Conservation (phyloP, 768 basidiomycete species). For the Tricholomella constricta region DNA sequence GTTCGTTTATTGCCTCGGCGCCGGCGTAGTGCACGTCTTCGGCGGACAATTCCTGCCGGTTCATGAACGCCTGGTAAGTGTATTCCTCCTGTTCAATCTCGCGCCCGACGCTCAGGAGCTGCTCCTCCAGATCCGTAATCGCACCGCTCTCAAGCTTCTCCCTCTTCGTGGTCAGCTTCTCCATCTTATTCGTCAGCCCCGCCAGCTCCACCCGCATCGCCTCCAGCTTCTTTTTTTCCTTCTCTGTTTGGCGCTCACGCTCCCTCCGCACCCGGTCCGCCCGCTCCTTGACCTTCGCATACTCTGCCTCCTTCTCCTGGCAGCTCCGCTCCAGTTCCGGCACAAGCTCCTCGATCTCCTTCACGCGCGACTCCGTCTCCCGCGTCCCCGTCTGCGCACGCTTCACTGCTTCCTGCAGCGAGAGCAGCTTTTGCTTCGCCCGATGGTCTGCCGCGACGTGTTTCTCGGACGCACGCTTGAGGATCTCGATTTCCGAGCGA, state of each 20-base stretch:
- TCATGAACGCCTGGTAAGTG: conserved; percentile 11
- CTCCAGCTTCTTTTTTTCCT: conserved; percentile 55
- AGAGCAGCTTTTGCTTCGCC: conserved; percentile 83
- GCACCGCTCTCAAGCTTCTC: conserved; percentile 63
- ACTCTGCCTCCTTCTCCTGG: conserved; percentile 43
- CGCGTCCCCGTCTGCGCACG: conserved; percentile 63
- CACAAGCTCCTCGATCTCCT: conserved; percentile 47
- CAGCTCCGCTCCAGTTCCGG: conserved; percentile 41
- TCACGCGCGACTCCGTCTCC: conserved; percentile 47
- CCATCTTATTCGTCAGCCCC: conserved; percentile 59
- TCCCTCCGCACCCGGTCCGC: conserved; percentile 48
- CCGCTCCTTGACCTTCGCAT: conserved; percentile 45
- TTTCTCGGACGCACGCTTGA: conserved; percentile 85
- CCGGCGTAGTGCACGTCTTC: conserved; percentile 16
- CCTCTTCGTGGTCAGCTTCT: conserved; percentile 62
- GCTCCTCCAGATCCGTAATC: conserved; percentile 69
- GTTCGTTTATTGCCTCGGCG: conserved; percentile 22
- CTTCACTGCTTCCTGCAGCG: conserved; percentile 87
- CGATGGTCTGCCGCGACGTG: conserved; percentile 71
- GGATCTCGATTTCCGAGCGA: conserved; percentile 79
- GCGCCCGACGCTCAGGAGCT: conserved; percentile 57
- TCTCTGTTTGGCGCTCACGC: conserved; percentile 46
- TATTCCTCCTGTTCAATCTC: conserved; percentile 55
- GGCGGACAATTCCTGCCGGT: conserved; percentile 11
- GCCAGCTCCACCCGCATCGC: conserved; percentile 59